Evolutionary conservation across 345 rosid genomes (phyloP), one percentile per base, ranked within the genome.

Genomic region (Bruguiera sexangula): DNA sequence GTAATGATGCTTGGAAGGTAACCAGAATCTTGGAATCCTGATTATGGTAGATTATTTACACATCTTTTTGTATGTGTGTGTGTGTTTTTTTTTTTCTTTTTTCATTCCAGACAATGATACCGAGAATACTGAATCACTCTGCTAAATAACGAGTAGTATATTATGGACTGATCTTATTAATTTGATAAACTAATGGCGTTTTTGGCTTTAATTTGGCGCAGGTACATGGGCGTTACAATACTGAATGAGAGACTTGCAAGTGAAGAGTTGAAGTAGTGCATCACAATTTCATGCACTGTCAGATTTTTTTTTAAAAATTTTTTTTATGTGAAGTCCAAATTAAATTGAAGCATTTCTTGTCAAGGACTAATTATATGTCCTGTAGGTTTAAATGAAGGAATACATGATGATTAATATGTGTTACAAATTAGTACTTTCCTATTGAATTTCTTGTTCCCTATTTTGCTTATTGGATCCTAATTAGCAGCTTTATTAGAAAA

Each of bases 201-300:
- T 19, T n/a, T 60, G 55, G 24, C 21, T 63, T 70, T 16, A 6
- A 13, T 62, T 52, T 63, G 62, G 16, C 76, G 82, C 82, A 87
- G 87, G 82, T 87, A 84, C 75, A 87, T 84, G 92, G 89, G 89
- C 24, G 69, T 84, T 16, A 80, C 39, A 64, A 81, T 85, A 29
- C 43, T 82, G 78, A 75, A 63, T 8, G 81, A 82, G 79, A 85
- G 88, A 67, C 73, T 79, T 27, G 71, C 75, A 56, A 72, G 24
- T 50, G 70, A 71, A 43, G 70, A 27, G 67, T 69, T 76, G 10
- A 59, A 43, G 20, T 71, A 15, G 64, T 8, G 6, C 11, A 32
- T 55, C 62, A 10, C 19, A 11, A 37, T 16, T 36, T n/a, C 10
- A 19, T 53, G 24, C 57, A 53, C 6, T 6, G n/a, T 53, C 24